Evolutionary conservation across 768 basidiomycete genomes (phyloP).

Genomic region (Serpula lacrymans): DNA sequence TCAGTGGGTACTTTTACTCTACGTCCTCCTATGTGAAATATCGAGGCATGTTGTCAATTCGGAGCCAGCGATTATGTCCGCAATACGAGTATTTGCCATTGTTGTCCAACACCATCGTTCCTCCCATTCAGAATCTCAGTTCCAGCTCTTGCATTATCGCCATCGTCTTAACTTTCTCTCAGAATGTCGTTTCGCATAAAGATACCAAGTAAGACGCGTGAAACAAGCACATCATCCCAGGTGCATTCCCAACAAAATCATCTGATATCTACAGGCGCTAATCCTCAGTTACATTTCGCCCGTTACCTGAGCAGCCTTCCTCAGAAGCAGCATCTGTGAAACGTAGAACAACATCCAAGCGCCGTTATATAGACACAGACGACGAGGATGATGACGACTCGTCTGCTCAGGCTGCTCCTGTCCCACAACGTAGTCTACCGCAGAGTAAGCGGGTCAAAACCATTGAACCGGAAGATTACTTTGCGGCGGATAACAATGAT

Average conservation of each 20-base stretch:
- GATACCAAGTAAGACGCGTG: constrained; percentile 4
- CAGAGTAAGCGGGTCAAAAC: constrained; percentile 23
- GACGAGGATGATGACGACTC: constrained; percentile 28
- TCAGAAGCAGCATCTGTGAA: constrained; percentile 7
- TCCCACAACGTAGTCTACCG: no score
- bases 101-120: constrained; percentile 5
- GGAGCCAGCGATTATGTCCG: background rate
- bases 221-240: constrained; percentile 14
- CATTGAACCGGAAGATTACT: constrained; percentile 23
- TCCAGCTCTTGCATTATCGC: no score
- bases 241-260: constrained; percentile 11
- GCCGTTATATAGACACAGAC: constrained; percentile 33
- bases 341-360: constrained; percentile 20
- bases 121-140: no score
- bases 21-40: no score
- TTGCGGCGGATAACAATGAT: constrained; percentile 24
- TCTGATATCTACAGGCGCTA: background rate
- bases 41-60: no score
- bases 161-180: constrained; percentile 1
- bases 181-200: constrained; percentile 16
- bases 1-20: no score
- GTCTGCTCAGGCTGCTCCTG: constrained; percentile 38
- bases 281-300: background rate
- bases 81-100: constrained; percentile 18
- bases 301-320: constrained; percentile 14